Conservation (phyloP, 2,329 filamentous ascomycete species). For the Grosmannia huntii region DNA sequence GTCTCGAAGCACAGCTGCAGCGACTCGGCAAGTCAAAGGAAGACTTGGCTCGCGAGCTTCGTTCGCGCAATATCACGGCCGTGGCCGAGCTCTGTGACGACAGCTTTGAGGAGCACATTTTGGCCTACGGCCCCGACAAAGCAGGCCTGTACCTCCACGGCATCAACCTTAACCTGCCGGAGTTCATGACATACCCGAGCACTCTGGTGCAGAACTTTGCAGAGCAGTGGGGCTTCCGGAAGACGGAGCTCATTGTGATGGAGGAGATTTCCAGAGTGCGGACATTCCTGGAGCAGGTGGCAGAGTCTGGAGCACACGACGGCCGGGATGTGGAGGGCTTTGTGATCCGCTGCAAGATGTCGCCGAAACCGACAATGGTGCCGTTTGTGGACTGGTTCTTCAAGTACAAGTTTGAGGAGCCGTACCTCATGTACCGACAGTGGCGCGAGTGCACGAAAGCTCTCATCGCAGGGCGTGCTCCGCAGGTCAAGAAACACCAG, state of each 20-base stretch:
- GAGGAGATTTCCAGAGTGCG: slow-evolving; percentile 63
- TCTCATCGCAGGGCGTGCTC: slow-evolving; percentile 61
- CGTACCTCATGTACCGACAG: slow-evolving; percentile 96
- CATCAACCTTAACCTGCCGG: slow-evolving; percentile 87
- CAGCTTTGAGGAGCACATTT: slow-evolving; percentile 89
- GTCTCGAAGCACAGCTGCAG: slow-evolving; percentile 68
- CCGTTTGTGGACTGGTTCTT: slow-evolving; percentile 94
- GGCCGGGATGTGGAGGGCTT: slow-evolving; percentile 95
- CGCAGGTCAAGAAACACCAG: slow-evolving; percentile 73
- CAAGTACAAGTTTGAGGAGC: slow-evolving; percentile 99
- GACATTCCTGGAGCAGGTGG: slow-evolving; percentile 68
- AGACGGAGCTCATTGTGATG: slow-evolving; percentile 68
- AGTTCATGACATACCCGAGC: slow-evolving; percentile 79
- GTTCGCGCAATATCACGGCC: slow-evolving; percentile 76
- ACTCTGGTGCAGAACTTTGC: slow-evolving; percentile 80
- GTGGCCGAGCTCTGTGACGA: slow-evolving; percentile 96
- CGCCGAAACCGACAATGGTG: slow-evolving; percentile 31
- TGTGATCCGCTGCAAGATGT: slow-evolving; percentile 77
- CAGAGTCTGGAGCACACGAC: slow-evolving; percentile 78
- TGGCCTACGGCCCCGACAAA: slow-evolving; percentile 70
- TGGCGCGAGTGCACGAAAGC: slow-evolving; percentile 96
- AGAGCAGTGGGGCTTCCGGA: slow-evolving; percentile 84
- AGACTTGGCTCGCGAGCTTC: slow-evolving; percentile 65
- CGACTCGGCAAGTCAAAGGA: slow-evolving; percentile 64
- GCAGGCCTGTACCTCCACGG: slow-evolving; percentile 92